These are phyloP conservation scores for Saccharum spontaneum DNA, from an alignment of 176 grass and related monocot species.

Conservation along the genomic window DNA sequence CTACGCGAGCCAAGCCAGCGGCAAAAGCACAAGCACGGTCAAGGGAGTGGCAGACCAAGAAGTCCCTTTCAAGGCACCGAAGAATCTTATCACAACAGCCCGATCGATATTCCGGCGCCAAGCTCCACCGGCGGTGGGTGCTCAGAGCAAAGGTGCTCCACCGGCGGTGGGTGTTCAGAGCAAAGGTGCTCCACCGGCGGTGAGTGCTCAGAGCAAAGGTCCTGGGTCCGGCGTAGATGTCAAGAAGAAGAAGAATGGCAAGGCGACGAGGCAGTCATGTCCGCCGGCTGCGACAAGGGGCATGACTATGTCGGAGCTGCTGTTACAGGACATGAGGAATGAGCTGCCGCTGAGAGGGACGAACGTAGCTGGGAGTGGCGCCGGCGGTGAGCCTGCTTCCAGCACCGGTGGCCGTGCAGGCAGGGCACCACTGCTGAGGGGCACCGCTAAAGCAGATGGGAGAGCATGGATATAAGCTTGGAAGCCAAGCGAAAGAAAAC, in stretches of 20 bases:
- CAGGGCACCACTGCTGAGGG: constrained; percentile 2
- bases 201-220: constrained; percentile 17
- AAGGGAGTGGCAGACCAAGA: constrained; percentile 7
- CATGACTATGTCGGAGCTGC: constrained; percentile 6
- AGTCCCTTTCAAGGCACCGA: constrained; percentile 15
- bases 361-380: background rate
- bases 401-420: background rate
- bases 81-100: constrained; percentile 37
- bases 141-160: background rate
- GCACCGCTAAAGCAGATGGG: constrained; percentile 4
- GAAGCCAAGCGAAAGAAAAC: background rate
- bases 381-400: background rate
- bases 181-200: background rate
- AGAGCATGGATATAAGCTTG: background rate
- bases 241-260: background rate
- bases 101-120: background rate
- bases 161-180: background rate
- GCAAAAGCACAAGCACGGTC: background rate
- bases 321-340: background rate
- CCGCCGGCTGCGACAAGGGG: background rate
- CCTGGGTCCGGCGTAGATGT: background rate
- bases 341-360: background rate
- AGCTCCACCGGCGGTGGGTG: background rate
- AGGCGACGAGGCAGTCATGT: background rate
- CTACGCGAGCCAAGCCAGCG: constrained; percentile 18